Evolutionary conservation across 495 filamentous ascomycete genomes (phyloP).

Genomic region (Darksidea phi): DNA sequence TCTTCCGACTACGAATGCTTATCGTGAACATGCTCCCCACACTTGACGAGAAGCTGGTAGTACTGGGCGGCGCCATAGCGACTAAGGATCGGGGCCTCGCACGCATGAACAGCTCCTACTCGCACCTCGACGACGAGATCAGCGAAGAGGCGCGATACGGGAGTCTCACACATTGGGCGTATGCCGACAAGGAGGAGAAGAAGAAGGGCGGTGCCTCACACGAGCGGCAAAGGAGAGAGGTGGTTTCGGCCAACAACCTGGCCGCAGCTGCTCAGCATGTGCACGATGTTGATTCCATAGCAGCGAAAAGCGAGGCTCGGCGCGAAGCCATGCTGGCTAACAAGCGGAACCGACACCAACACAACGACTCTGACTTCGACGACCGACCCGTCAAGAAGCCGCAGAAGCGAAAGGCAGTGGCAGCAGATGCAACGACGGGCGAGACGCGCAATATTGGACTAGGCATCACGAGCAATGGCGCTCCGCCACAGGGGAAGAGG

Average conservation of each 20-base stretch:
- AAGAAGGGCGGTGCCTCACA: slow-evolving; percentile 59
- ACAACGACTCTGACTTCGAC: slow-evolving; percentile 75
- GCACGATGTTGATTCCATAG: slow-evolving; percentile 71
- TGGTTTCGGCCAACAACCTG: slow-evolving; percentile 63
- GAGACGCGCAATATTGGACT: slow-evolving; percentile 43
- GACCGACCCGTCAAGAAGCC: slow-evolving; percentile 65
- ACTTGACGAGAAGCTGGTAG: slow-evolving; percentile 94
- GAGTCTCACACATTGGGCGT: slow-evolving; percentile 92
- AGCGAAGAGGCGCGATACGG: slow-evolving; percentile 92
- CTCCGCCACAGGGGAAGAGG: slow-evolving; percentile 60
- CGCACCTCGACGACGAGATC: slow-evolving; percentile 80
- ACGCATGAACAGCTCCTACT: slow-evolving; percentile 77
- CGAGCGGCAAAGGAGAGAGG: slow-evolving; percentile 74
- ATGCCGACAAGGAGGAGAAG: slow-evolving; percentile 69
- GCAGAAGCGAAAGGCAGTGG: slow-evolving; percentile 58
- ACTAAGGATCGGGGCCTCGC: slow-evolving; percentile 80
- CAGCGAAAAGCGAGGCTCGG: slow-evolving; percentile 73
- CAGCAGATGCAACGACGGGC: slow-evolving; percentile 40
- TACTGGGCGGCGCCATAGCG: slow-evolving; percentile 84
- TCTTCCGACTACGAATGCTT: slow-evolving; percentile 47
- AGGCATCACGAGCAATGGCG: slow-evolving; percentile 38
- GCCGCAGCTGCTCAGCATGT: slow-evolving; percentile 66
- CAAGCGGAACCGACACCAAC: slow-evolving; percentile 63
- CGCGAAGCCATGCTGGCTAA: slow-evolving; percentile 76
- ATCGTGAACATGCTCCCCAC: slow-evolving; percentile 71